Conservation (phyloP, 306 rosid genomes). For the Sicyos edulis region DNA sequence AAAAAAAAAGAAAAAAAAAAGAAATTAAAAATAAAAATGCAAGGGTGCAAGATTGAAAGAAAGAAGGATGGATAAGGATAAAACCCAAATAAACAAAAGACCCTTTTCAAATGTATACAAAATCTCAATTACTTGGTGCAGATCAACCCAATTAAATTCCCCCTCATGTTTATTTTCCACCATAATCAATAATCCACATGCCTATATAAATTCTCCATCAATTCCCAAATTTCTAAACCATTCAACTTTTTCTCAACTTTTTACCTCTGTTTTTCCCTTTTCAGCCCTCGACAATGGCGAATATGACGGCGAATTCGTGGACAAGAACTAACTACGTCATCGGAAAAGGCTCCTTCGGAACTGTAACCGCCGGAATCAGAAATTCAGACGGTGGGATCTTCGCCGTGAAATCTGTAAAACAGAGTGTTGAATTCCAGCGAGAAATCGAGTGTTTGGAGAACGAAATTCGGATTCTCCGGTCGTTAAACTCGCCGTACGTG, state of each 20-base stretch:
- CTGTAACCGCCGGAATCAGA: conserved; percentile 42
- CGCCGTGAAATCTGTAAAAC: conserved; percentile 77
- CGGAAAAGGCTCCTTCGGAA: conserved; percentile 73
- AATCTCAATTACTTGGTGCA: conserved; percentile 5
- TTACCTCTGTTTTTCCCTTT: not conserved
- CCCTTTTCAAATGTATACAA: not conserved
- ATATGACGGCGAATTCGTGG: conserved; percentile 43
- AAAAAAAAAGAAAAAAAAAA: too few species aligned
- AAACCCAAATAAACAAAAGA: not conserved
- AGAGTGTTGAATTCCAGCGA: conserved; percentile 16
- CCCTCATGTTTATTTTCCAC: not conserved
- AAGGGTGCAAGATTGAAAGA: too few species aligned
- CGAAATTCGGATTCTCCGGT: conserved; percentile 56
- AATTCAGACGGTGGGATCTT: conserved; percentile 40
- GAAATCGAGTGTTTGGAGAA: conserved; percentile 57
- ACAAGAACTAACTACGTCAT: conserved; percentile 51
- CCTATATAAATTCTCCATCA: conserved; percentile 1
- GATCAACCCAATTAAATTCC: conserved; percentile 5
- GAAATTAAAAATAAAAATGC: too few species aligned
- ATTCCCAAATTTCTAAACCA: not conserved
- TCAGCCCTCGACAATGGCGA: not conserved
- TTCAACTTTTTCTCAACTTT: not conserved
- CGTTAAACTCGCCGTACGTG: conserved; percentile 52
- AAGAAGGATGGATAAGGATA: conserved; percentile 14
- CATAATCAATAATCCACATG: conserved; percentile 8